These are phyloP conservation scores for Plenodomus lindquistii DNA, from an alignment of 2,329 filamentous ascomycete species.

Conservation along the genomic window DNA sequence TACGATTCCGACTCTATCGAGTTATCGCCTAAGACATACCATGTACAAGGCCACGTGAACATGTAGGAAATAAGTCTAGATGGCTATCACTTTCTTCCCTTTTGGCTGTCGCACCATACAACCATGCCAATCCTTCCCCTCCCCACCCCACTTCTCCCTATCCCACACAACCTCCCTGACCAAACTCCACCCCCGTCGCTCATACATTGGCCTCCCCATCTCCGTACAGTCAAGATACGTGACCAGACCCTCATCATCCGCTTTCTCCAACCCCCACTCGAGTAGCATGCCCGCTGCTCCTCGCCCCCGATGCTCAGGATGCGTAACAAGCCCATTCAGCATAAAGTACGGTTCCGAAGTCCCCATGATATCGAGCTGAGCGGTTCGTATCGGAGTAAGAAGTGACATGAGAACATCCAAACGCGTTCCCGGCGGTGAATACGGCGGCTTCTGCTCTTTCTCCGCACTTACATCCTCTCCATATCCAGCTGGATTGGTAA, in stretches of 20 bases:
- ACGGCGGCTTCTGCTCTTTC: constrained; percentile 1
- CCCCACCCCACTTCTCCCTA: constrained; percentile 18
- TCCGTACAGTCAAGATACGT: constrained; percentile 48
- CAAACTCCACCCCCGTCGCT: constrained; percentile 33
- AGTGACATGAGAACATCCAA: constrained; percentile 32
- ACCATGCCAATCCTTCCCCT: constrained; percentile 32
- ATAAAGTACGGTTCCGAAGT: constrained; percentile 24
- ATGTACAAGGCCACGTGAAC: neutral
- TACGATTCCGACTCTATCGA: no score
- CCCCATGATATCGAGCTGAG: constrained; percentile 33
- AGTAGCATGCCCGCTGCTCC: constrained; percentile 46
- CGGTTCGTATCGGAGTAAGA: constrained; percentile 25
- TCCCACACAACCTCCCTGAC: constrained; percentile 14
- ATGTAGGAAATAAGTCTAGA: neutral
- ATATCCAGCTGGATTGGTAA: no score
- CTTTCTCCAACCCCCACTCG: constrained; percentile 45
- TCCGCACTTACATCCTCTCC: no score
- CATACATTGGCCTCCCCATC: constrained; percentile 46
- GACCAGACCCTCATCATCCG: constrained; percentile 44
- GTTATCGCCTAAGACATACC: no score
- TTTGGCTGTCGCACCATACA: constrained; percentile 10
- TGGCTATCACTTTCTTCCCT: neutral
- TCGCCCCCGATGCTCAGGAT: constrained; percentile 46
- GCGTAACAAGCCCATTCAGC: constrained; percentile 39
- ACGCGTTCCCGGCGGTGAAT: constrained; percentile 64